phyloP scores from a whole-genome alignment of 352 stramenopile genomes.

The Pelagophyceae sp. region DNA sequence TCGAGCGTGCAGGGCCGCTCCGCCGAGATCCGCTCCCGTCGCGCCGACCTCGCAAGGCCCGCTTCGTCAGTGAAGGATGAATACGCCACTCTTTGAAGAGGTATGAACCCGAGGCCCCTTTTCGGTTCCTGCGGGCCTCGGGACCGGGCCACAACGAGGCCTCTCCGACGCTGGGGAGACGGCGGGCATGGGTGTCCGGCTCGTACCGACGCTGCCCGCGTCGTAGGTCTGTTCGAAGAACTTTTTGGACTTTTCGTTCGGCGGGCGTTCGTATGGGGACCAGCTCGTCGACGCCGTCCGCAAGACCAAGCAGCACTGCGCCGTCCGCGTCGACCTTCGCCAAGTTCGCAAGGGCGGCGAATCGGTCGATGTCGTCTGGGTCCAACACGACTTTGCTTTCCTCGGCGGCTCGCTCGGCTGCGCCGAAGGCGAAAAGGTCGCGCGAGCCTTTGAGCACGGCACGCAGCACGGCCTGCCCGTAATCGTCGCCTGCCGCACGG shows the following conservation, averaged over 20 bases:
- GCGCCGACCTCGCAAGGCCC: too few species aligned
- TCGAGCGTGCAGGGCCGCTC: too few species aligned
- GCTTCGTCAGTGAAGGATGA: too few species aligned
- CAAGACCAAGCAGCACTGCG: slow-evolving; percentile 8
- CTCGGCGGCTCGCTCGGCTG: slow-evolving; percentile 35
- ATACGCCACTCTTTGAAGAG: too few species aligned
- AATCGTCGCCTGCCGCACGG: slow-evolving; percentile 32
- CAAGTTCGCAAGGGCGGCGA: not conserved
- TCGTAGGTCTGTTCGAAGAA: slow-evolving; percentile 2
- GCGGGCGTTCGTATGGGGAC: not conserved
- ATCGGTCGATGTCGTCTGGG: slow-evolving; percentile 4
- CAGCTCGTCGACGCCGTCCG: not conserved
- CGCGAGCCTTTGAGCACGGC: slow-evolving; percentile 36
- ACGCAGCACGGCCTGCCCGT: slow-evolving; percentile 27
- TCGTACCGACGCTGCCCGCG: too few species aligned
- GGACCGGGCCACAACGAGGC: too few species aligned
- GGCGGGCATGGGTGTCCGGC: too few species aligned
- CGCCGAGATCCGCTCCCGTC: too few species aligned
- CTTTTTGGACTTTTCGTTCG: not conserved
- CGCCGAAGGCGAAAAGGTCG: slow-evolving; percentile 36
- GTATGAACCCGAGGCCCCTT: too few species aligned
- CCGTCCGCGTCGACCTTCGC: not conserved
- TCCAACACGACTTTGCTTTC: slow-evolving; percentile 21
- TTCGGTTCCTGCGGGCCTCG: too few species aligned
- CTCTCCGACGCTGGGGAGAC: too few species aligned